Base-by-base conservation (phyloP, 345 rosid genomes). In the Acer yangbiense region DNA sequence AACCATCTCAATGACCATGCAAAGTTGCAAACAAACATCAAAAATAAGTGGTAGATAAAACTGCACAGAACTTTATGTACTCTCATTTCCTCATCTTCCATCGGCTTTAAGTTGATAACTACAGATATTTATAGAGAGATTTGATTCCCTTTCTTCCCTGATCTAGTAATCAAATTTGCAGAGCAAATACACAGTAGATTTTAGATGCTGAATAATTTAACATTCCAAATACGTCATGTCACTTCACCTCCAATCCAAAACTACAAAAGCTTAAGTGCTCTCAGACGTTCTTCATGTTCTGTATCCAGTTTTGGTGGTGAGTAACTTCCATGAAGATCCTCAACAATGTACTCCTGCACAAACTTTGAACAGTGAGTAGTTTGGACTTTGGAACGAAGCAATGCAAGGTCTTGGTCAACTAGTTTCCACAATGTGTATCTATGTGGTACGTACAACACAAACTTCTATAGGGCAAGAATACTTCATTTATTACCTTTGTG, bases 281-380 rank as follows among this genome's bases (percentile, higher is more conserved):
- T 91, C 78, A 94, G 76, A 60, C 91, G 88, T 73, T 76, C 93
- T 88, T 92, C 93, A 1, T 94, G 97, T 75, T 88, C 95, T 18
- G 93, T 64, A 83, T 92, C 97, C 79, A 96, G 83, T 82, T 94
- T 96, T 13, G 95, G 92, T 29, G 95, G 97, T 41, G 83, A 71
- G 74, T 96, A 96, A 78, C 86, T 88, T 69, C 98, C 97, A 9
- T 90, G 92, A 52, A 96, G 98, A 85, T 96, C 98, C 77, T 94
- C 97, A 73, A 94, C 97, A 32, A 96, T 73, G 80, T 94, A 96
- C 79, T 92, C 99, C 92, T 92, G 83, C 74, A 43, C 66, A 75
- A 81, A 18, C 10, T 72, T 41, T 7, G 4, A 43, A 35, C 32
- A 32, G 6, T 27, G 20, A 67, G 69, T 12, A 77, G 44, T 61